Conservation (phyloP, 768 basidiomycete species). For the Mycena venus region DNA sequence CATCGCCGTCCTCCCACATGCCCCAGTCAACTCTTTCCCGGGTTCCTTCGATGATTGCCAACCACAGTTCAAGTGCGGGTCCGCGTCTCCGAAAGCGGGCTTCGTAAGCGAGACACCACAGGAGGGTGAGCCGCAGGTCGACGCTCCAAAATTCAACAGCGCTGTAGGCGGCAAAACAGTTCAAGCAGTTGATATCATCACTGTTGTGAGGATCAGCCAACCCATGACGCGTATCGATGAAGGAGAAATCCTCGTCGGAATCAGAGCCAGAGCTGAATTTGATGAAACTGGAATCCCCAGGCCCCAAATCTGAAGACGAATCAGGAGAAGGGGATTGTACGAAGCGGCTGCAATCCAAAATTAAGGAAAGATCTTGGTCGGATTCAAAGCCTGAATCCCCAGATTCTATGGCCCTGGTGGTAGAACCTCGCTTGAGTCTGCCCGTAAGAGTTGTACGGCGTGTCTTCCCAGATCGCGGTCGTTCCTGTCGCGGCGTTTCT, state of each 20-base stretch:
- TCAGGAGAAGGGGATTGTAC: neutral
- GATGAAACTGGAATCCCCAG: neutral
- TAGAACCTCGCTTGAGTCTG: neutral
- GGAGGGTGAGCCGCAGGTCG: slow-evolving; percentile 28
- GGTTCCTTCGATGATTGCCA: slow-evolving; percentile 20
- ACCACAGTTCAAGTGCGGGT: slow-evolving; percentile 26
- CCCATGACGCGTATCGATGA: neutral
- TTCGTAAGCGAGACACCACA: slow-evolving; percentile 31
- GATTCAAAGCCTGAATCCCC: neutral
- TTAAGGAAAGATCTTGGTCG: neutral
- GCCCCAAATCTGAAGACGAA: neutral
- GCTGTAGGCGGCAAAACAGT: slow-evolving; percentile 7
- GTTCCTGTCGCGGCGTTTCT: neutral
- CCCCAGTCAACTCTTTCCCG: slow-evolving; percentile 25
- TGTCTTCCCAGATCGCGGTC: neutral
- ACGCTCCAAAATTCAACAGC: slow-evolving; percentile 18
- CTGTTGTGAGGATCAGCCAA: neutral
- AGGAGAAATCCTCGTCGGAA: neutral
- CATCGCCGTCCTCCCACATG: slow-evolving; percentile 32
- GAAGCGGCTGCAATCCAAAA: neutral
- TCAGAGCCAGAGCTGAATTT: neutral
- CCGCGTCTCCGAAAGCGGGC: slow-evolving; percentile 15
- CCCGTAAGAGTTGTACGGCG: neutral
- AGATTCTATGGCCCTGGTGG: neutral
- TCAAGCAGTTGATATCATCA: slow-evolving; percentile 15